phyloP scores from a whole-genome alignment of 306 rosid species.

The Prunus fruticosa region DNA sequence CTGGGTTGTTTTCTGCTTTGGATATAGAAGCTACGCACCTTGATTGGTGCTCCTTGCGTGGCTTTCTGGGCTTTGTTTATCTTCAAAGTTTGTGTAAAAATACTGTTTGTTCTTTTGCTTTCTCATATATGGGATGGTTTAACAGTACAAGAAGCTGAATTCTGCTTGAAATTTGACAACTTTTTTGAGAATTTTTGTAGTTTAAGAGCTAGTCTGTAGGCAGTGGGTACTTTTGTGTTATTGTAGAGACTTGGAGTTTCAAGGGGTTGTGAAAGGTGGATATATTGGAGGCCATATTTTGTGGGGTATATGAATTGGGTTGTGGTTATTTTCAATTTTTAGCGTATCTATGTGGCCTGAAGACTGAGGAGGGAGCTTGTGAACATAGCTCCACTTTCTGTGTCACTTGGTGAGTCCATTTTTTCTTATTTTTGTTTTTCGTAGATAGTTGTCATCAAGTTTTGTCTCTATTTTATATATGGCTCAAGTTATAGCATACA shows the following conservation, averaged over 20 bases:
- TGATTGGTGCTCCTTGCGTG: background rate
- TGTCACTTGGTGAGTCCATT: constrained; percentile 25
- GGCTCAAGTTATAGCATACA: background rate
- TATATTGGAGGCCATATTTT: background rate
- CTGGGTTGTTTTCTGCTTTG: background rate
- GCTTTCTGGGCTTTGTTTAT: background rate
- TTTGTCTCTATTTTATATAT: background rate
- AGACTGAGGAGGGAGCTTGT: constrained; percentile 24
- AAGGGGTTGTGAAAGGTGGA: background rate
- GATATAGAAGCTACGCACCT: background rate
- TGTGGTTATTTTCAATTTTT: constrained; percentile 10
- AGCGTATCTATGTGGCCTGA: background rate
- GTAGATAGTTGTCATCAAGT: background rate
- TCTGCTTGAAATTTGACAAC: constrained; percentile 15
- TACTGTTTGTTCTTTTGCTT: background rate
- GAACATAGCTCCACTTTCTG: constrained; percentile 6
- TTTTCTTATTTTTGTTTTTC: background rate
- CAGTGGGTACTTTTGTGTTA: background rate
- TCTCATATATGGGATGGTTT: constrained; percentile 6
- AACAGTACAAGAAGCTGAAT: constrained; percentile 8
- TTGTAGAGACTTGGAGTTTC: background rate
- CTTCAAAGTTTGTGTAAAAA: constrained; percentile 3
- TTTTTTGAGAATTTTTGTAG: constrained; percentile 6
- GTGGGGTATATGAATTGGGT: constrained; percentile 8
- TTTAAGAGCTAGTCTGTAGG: background rate